Conservation (phyloP, 768 basidiomycete species). For the Termitomyces sp. region DNA sequence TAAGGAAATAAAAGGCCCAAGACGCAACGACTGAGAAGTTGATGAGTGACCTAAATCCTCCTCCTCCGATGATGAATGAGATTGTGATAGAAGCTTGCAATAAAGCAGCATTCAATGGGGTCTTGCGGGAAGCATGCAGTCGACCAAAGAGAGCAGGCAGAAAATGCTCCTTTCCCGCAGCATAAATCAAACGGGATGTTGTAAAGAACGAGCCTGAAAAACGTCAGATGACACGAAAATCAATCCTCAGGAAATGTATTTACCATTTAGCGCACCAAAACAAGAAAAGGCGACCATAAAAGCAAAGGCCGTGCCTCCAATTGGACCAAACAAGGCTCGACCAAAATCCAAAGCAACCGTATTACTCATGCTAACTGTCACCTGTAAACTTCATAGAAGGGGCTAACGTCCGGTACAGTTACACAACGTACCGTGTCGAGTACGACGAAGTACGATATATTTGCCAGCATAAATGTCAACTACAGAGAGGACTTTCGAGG, state of each 20-base stretch:
- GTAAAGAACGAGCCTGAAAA: slow-evolving; percentile 63
- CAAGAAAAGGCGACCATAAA: slow-evolving; percentile 91
- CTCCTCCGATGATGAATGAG: slow-evolving; percentile 77
- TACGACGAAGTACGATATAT: slow-evolving; percentile 89
- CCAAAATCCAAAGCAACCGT: slow-evolving; percentile 93
- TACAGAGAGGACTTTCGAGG: slow-evolving; percentile 18
- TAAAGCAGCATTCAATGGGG: slow-evolving; percentile 84
- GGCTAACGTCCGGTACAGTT: not conserved
- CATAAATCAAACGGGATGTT: slow-evolving; percentile 79
- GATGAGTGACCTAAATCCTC: slow-evolving; percentile 83
- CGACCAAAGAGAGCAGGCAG: slow-evolving; percentile 81
- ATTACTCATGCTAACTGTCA: slow-evolving; percentile 70
- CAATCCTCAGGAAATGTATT: slow-evolving; percentile 1
- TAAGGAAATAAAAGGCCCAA: slow-evolving; percentile 86
- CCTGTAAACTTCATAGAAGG: slow-evolving; percentile 23
- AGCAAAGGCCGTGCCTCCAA: slow-evolving; percentile 86
- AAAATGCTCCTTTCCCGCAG: slow-evolving; percentile 83
- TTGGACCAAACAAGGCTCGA: slow-evolving; percentile 72
- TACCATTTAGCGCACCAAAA: slow-evolving; percentile 91
- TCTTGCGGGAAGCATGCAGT: slow-evolving; percentile 67
- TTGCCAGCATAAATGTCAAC: slow-evolving; percentile 75
- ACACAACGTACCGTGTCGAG: slow-evolving; percentile 61
- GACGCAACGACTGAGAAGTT: slow-evolving; percentile 87
- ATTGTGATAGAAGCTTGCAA: slow-evolving; percentile 74
- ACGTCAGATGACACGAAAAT: slow-evolving; percentile 1